phyloP scores from a whole-genome alignment of 768 basidiomycete genomes.

The Boletus eberwhitei region DNA sequence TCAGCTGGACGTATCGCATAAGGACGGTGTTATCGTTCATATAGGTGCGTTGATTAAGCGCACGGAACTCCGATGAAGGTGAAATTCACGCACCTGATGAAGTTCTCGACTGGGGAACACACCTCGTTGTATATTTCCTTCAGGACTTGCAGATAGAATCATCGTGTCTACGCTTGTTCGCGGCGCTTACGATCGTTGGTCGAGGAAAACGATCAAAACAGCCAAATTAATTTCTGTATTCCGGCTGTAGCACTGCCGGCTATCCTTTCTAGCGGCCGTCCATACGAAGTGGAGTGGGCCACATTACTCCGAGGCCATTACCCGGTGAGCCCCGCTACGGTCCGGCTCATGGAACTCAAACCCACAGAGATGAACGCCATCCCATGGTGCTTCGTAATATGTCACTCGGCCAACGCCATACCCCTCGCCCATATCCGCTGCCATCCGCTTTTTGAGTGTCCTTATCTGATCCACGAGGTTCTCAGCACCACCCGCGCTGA shows the following conservation, averaged over 20 bases:
- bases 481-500: constrained; percentile 32
- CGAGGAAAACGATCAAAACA: constrained; percentile 10
- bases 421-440: constrained; percentile 32
- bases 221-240: constrained; percentile 8
- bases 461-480: constrained; percentile 36
- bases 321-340: constrained; percentile 42
- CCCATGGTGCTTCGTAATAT: constrained; percentile 27
- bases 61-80: constrained; percentile 15
- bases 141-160: background rate
- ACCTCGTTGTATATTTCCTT: constrained; percentile 9
- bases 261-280: constrained; percentile 5
- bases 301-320: constrained; percentile 35
- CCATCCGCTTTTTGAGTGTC: constrained; percentile 22
- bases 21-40: constrained; percentile 16
- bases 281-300: constrained; percentile 15
- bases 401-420: constrained; percentile 18
- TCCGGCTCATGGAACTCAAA: constrained; percentile 54
- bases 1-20: constrained; percentile 21
- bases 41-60: constrained; percentile 22
- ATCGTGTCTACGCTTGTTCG: background rate
- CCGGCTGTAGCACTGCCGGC: constrained; percentile 17
- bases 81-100: background rate
- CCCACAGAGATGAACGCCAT: constrained; percentile 39
- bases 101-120: constrained; percentile 7
- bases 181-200: constrained; percentile 5